Base-by-base conservation (phyloP, 1,139 yeast species). In the Pichia sp. region DNA sequence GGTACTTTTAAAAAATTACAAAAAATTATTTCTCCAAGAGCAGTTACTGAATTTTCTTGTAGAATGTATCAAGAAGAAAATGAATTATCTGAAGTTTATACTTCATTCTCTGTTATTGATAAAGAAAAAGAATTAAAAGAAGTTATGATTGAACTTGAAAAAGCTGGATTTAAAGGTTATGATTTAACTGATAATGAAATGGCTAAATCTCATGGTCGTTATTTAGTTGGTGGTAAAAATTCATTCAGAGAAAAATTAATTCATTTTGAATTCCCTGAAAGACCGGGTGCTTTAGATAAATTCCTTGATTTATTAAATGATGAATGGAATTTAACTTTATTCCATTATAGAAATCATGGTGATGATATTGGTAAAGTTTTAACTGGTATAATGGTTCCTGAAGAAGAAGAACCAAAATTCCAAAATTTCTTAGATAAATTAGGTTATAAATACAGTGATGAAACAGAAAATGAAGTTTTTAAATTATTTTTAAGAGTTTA, bases 341-440 rank as follows among this genome's bases (percentile, higher is more conserved):
- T 92, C 79, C 96, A 92, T 64, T 92, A 92, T 67, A 80, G 99
- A 72, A 90, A 92, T 67, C 95, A 89, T 57, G 99, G 99, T 30
- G 84, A 92, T 46, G 98, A 92, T 63, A 77, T 92, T 40, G 97
- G 95, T 37, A 87, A 87, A 63, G 87, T 92, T 1, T 71, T 92
- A 53, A 92, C 95, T 44, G 99, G 96, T 30, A 76, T 94, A 50
- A 81, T 81, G 37, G 87, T 90, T 28, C 97, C 97, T 4, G 76
- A 78, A 37, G 74, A 73, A 31, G 87, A 92, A 35, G 68, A 70
- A 39, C 78, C 68, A 30, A 76, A 73, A 36, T 83, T 90, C 61
- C 79, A 82, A 53, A 67, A 69, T 25, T 87, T 87, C 65, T 73
- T 92, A 64, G 70, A 75, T 39, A 73, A 76, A 36, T 71, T 89